phyloP scores from a whole-genome alignment of 208 protist genomes.

The Angomonas desouzai region DNA sequence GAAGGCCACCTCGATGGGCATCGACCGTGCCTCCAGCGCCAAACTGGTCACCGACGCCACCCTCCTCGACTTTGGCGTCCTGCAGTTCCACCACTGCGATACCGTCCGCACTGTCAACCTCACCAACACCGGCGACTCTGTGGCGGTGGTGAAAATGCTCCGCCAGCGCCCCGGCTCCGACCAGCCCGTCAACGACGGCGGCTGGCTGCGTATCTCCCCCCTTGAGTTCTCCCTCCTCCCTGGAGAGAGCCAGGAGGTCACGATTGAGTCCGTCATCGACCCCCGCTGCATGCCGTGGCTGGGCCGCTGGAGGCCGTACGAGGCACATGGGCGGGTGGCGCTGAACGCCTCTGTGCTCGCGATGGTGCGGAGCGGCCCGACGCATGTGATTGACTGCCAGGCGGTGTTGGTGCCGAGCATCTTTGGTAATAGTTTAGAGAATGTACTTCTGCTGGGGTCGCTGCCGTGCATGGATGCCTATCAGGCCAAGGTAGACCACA shows the following conservation, averaged over 20 bases:
- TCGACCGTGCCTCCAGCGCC: constrained; percentile 41
- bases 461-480: constrained; percentile 63
- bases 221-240: constrained; percentile 60
- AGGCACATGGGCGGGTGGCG: constrained; percentile 33
- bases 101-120: constrained; percentile 33
- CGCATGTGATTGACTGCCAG: constrained; percentile 58
- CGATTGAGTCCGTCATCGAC: constrained; percentile 56
- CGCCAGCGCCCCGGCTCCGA: constrained; percentile 27
- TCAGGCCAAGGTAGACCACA: constrained; percentile 29
- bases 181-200: constrained; percentile 32
- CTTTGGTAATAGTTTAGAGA: constrained; percentile 78
- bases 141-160: constrained; percentile 57
- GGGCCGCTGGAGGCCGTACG: constrained; percentile 54
- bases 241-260: constrained; percentile 53
- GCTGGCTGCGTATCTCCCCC: constrained; percentile 73
- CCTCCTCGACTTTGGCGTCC: constrained; percentile 56
- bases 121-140: constrained; percentile 67
- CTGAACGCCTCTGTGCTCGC: constrained; percentile 55
- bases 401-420: constrained; percentile 65
- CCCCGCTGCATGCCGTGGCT: constrained; percentile 62
- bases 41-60: constrained; percentile 31
- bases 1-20: constrained; percentile 33
- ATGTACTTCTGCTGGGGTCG: constrained; percentile 50
- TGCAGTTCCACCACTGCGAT: constrained; percentile 54
- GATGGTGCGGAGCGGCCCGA: constrained; percentile 50